Conservation (phyloP, 305 asterid species). For the Fraxinus velutina region DNA sequence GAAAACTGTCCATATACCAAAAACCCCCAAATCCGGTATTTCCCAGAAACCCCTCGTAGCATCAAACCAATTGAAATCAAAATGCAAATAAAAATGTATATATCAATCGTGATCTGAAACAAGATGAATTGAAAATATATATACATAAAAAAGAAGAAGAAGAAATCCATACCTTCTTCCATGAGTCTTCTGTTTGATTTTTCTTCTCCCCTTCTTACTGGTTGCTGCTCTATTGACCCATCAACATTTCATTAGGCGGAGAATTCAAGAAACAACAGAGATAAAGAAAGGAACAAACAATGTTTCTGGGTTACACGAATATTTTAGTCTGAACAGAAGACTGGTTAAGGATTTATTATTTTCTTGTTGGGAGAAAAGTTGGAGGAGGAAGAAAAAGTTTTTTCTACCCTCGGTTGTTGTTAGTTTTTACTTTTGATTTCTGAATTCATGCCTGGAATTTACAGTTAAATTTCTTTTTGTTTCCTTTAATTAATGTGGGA, state of each 20-base stretch:
- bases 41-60: not conserved
- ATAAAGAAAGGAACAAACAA: not conserved
- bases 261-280: not conserved
- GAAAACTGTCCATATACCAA: conserved; percentile 8
- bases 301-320: not conserved
- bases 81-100: conserved; percentile 6
- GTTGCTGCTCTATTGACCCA: conserved; percentile 23
- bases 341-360: not conserved
- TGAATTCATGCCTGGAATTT: conserved; percentile 10
- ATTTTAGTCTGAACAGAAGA: not conserved
- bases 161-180: conserved; percentile 36
- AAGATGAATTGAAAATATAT: not conserved
- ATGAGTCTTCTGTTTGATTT: conserved; percentile 21
- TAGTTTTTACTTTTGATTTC: not conserved
- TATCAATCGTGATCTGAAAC: conserved; percentile 22
- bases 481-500: not conserved
- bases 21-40: conserved; percentile 19
- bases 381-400: not conserved
- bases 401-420: conserved; percentile 17
- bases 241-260: not conserved
- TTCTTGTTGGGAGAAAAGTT: not conserved
- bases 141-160: not conserved
- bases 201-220: conserved; percentile 14
- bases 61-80: conserved; percentile 17
- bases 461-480: not conserved